A percentile compares a stretch with the other conserved stretches of the same genome.
Evolutionary conservation across 2,329 filamentous ascomycete species (phyloP).

Genomic region (Tolypocladium tropicale): DNA sequence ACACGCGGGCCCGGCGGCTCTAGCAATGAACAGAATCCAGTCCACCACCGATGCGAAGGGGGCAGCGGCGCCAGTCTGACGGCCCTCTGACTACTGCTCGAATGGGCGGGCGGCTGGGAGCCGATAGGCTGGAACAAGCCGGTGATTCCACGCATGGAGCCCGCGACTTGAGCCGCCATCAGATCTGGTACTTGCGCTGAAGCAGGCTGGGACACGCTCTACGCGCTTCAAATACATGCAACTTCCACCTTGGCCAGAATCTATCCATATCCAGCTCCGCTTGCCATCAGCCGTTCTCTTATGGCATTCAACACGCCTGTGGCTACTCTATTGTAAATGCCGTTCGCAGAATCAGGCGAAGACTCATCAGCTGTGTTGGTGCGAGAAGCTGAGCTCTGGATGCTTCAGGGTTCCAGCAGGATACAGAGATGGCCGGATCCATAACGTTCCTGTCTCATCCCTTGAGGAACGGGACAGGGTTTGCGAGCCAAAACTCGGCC

Average conservation of each 20-base stretch:
- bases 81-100: not conserved
- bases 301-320: not conserved
- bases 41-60: not conserved
- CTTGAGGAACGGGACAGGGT: not conserved
- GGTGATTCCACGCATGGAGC: not conserved
- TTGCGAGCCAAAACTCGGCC: not conserved
- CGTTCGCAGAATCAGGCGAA: not conserved
- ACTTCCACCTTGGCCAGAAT: not conserved
- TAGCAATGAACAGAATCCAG: not conserved
- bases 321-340: not conserved
- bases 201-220: not conserved
- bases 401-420: not conserved
- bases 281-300: not conserved
- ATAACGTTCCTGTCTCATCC: not conserved
- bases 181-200: not conserved
- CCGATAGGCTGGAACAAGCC: not conserved
- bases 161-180: not conserved
- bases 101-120: not conserved
- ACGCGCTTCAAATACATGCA: not conserved
- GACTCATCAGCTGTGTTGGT: too few species aligned
- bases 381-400: not conserved
- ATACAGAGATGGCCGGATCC: not conserved
- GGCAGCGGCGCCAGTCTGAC: not conserved
- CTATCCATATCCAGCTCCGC: not conserved
- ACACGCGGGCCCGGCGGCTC: not conserved